Evolutionary conservation across 192 early-diverging fungal species (phyloP).

Genomic region (Paraglomus brasilianum): DNA sequence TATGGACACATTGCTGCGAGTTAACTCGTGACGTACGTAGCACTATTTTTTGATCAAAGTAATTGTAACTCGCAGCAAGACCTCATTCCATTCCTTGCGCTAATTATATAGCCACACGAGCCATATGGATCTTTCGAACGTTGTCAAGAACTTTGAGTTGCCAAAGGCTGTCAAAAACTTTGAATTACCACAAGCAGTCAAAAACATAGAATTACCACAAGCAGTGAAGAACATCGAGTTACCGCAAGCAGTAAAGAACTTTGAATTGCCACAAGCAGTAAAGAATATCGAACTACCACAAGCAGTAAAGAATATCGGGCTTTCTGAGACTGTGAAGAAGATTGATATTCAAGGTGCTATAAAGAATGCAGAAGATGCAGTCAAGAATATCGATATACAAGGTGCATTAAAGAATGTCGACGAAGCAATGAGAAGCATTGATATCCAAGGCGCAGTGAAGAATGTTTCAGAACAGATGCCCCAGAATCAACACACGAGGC

Average conservation of each 20-base stretch:
- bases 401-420: constrained; percentile 5
- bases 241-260: constrained; percentile 16
- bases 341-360: not conserved
- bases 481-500: not conserved
- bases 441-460: not conserved
- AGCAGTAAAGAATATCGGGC: constrained; percentile 15
- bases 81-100: no score
- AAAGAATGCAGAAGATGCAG: not conserved
- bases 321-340: constrained; percentile 15
- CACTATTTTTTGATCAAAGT: no score
- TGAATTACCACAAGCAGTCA: constrained; percentile 7
- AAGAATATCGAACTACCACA: constrained; percentile 22
- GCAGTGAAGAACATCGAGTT: constrained; percentile 18
- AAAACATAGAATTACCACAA: constrained; percentile 10
- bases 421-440: constrained; percentile 3
- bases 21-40: no score
- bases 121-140: no score
- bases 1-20: no score
- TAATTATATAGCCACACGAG: no score
- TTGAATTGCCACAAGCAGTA: constrained; percentile 23
- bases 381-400: not conserved
- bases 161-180: constrained; percentile 25
- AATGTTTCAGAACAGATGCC: not conserved
- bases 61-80: no score
- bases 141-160: constrained; percentile 13